Evolutionary conservation across 306 rosid genomes (phyloP), one percentile per base, ranked within the genome.

Genomic region (Lablab purpureus): DNA sequence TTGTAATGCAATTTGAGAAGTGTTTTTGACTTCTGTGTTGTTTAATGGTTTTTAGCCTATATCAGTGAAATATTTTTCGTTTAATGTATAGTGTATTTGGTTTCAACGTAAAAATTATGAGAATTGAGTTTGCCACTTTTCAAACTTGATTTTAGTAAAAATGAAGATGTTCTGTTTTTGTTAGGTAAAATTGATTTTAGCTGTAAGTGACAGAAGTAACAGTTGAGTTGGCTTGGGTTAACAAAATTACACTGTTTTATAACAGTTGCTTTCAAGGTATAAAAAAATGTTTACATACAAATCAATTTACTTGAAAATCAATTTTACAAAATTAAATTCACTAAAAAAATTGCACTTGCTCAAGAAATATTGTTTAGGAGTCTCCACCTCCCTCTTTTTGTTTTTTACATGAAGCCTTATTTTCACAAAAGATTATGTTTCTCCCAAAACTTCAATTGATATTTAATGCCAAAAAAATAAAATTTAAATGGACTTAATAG

Each of bases 1-100:
- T 47, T 71, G 28, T 56, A 56, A n/a, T 75, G 45, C 7, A 70
- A 23, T 74, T 54, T 58, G 83, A 81, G 49, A 73, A 17, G 1
- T 2, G 13, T 15, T 52, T 36, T 34, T 32, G 75, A 78, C 67
- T 78, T 66, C 25, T 79, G 17, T 71, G 34, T 58, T 60, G 70
- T 68, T 74, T 23, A 18, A 19, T 62, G 78, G 23, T 52, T 34
- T 50, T 47, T 66, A 30, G 51, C 79, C 79, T 37, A 49, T 71
- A 36, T 71, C 32, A 51, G 51, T 25, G 46, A 15, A 28, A 70
- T 32, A 18, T 55, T 73, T 23, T 67, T 36, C 71, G 6, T 45
- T 34, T 7, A 8, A 7, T 34, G 27, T 25, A 51, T 11, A 10
- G 15, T 54, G 12, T 52, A 1, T 18, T 52, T 9, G 28, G 60